Base-by-base conservation (phyloP, 192 early-diverging fungal genomes). In the Rhizoclosmatium globosum region DNA sequence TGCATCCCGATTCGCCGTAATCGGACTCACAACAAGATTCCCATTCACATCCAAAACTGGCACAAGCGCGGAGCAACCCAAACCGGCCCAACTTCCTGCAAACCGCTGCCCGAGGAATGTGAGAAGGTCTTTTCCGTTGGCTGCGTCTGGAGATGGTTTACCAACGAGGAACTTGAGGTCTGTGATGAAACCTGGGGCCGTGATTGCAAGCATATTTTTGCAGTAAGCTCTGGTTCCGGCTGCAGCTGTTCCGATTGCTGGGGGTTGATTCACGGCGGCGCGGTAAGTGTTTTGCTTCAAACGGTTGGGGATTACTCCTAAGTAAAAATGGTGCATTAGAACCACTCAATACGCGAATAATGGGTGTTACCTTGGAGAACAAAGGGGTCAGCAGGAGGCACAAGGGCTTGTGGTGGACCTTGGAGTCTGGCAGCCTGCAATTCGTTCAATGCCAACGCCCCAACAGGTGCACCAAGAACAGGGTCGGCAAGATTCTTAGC, bases 321-420 rank as follows among this genome's bases (percentile, higher is more conserved):
- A 23, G 43, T 47, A 31, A 31, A 31, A 0, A 31, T 31, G 31
- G 31, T 31, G 31, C 31, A 31, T 31, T 31, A 31, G 31, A 31
- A 31, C 31, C 31, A 31, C 31, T 31, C 31, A 31, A 0, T 31
- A 81, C 38, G 41, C 47, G 46, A 21, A 66, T 43, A 0, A 64
- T 78, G 31, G 31, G 31, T 31, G 45, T 56, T 71, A 42, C 59
- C 68, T 1, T 68, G 31, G 42, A 84, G 62, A 1, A 83, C 82
- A 71, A 85, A 85, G 15, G 85, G 85, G 65, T 85, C 85, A 19
- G 61, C 77, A 46, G 80, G 58, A 15, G 85, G 82, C 19, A 85
- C 76, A 31, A 84, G 76, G 17, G 85, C 85, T 6, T 79, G 53
- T 19, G 76, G 82, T 13, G 82, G 69, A 13, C 43, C 64, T 69